Evolutionary conservation across 371 early-diverging fungal genomes (phyloP), one percentile per base, ranked within the genome.

Genomic region (Fennellomyces sp.): DNA sequence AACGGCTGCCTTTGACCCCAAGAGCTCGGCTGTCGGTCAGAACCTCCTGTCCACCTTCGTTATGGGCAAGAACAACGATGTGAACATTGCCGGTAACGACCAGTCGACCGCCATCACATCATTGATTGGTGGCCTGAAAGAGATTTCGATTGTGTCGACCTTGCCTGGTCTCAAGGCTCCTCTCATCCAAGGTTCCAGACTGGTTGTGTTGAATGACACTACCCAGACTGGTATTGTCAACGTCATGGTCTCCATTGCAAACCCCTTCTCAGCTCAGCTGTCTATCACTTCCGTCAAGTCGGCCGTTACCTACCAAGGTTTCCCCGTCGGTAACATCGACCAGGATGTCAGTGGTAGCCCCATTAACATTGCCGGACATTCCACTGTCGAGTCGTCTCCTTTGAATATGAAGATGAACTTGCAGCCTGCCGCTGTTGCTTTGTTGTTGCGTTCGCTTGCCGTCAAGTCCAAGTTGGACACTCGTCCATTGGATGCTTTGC

Each of bases 201-300:
- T 84, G 29, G 66, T 65, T 13, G 78, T 84, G n/a, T 60, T 69
- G 11, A 61, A 70, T 10, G 69, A 75, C 35, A 73, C 82, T 2
- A 48, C 73, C 15, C 61, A 59, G 25, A 72, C 76, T 15, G 71
- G 76, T 19, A 26, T 81, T 36, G 81, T 78, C 25, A 59, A 70
- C 56, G 76, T 81, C 7, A 63, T 69, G 7, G 82, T 84, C 56
- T 70, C 68, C 0, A 72, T 82, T 55, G 75, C 78, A 55, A 81
- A 84, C 51, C 85, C 85, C n/a, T 84, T 84, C 69, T 69, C 72
- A 10, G 78, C 81, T 60, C 61, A 70, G 19, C 65, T 84, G 55
- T 57, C 62, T 21, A 82, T 84, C 42, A 60, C 80, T 28, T 69
- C 72, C 19, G 78, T 84, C 36, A 63, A 70, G 33, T 68, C 81